Evolutionary conservation across 768 basidiomycete genomes (phyloP).

Genomic region (Sporobolomyces roseus): DNA sequence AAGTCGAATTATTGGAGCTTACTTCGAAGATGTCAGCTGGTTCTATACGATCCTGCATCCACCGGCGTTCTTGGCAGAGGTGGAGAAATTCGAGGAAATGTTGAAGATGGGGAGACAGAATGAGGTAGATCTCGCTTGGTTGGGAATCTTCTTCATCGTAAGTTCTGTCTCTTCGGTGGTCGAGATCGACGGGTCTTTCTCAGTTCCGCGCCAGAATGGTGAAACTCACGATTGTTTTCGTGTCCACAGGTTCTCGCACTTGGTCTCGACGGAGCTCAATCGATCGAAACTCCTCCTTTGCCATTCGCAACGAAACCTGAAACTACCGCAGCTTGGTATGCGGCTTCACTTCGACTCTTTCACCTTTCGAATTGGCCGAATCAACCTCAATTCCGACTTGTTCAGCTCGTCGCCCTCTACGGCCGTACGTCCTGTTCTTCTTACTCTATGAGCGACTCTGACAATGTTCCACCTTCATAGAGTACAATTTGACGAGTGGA

Average conservation of each 20-base stretch:
- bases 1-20: not conserved
- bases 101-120: not conserved
- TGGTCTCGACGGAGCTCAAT: constrained; percentile 8
- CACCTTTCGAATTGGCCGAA: constrained; percentile 21
- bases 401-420: not conserved
- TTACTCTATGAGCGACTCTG: not conserved
- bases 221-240: too few species aligned
- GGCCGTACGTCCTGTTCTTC: not conserved
- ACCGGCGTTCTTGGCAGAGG: constrained; percentile 11
- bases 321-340: constrained; percentile 1
- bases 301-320: not conserved
- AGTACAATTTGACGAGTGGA: constrained; percentile 6
- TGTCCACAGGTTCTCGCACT: constrained; percentile 19
- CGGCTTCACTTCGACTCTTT: constrained; percentile 13
- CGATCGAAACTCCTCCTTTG: not conserved
- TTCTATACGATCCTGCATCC: constrained; percentile 19
- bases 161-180: not conserved
- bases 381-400: constrained; percentile 8
- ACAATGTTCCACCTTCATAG: not conserved
- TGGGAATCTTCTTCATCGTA: constrained; percentile 16
- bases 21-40: constrained; percentile 15
- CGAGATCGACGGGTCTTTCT: too few species aligned
- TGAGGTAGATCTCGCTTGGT: constrained; percentile 20
- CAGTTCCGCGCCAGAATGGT: too few species aligned
- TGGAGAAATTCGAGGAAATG: constrained; percentile 17